phyloP scores from a whole-genome alignment of 352 stramenopile species.

The Aphanomyces euteiches region DNA sequence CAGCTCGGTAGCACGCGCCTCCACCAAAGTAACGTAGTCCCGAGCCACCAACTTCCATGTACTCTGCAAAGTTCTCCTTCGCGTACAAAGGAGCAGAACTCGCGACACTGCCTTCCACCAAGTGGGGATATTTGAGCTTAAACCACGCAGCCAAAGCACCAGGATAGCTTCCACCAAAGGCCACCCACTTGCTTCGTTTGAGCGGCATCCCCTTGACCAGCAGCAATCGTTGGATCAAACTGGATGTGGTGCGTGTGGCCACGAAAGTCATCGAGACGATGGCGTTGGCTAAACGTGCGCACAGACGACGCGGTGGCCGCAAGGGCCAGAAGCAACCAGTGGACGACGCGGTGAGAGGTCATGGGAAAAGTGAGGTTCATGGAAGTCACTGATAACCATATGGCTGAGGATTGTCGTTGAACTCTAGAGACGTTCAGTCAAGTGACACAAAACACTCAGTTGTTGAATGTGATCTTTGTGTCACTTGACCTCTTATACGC shows the following conservation, averaged over 20 bases:
- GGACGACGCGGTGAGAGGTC: no score
- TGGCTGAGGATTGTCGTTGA: no score
- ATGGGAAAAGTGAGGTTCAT: no score
- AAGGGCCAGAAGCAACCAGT: neutral
- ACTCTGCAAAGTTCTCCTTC: conserved; percentile 77
- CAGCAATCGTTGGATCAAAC: conserved; percentile 37
- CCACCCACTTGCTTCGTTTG: conserved; percentile 79
- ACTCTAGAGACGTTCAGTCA: no score
- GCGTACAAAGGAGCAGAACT: conserved; percentile 88
- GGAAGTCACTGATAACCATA: no score
- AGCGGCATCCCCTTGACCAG: conserved; percentile 39
- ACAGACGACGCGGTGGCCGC: neutral
- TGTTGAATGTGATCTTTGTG: no score
- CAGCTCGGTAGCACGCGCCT: conserved; percentile 70
- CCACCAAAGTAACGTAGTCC: conserved; percentile 77
- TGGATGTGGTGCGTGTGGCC: conserved; percentile 65
- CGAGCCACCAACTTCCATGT: conserved; percentile 85
- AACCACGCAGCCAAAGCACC: conserved; percentile 92
- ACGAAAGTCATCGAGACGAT: conserved; percentile 61
- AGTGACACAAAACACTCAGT: no score
- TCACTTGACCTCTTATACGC: no score
- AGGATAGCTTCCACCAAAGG: conserved; percentile 94
- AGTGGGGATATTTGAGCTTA: conserved; percentile 89
- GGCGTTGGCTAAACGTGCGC: conserved; percentile 13
- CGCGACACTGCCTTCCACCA: conserved; percentile 89